Evolutionary conservation across 441 rosid genomes (phyloP).

Genomic region (Mallotus repandus): DNA sequence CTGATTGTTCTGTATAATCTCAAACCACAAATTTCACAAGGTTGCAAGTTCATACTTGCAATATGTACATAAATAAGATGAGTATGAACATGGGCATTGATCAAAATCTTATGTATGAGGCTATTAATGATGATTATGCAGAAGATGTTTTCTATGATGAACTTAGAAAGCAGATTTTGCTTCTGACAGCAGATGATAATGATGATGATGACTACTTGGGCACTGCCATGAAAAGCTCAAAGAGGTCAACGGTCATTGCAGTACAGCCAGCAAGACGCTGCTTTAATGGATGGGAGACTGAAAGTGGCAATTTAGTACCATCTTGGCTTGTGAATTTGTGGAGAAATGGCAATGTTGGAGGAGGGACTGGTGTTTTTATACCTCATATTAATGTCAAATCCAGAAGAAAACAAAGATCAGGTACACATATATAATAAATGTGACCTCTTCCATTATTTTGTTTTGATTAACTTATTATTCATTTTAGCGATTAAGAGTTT

Average conservation of each 20-base stretch:
- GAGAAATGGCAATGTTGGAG: slow-evolving; percentile 40
- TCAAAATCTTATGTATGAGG: slow-evolving; percentile 6
- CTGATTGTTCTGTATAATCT: neutral
- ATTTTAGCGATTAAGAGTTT: too few relatives aligned
- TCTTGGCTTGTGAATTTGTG: slow-evolving; percentile 37
- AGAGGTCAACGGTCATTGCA: slow-evolving; percentile 10
- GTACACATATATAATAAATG: slow-evolving; percentile 4
- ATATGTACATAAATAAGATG: neutral
- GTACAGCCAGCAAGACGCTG: slow-evolving; percentile 31
- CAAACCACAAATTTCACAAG: neutral
- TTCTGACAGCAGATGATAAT: slow-evolving; percentile 48
- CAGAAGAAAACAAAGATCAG: slow-evolving; percentile 30
- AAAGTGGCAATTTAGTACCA: slow-evolving; percentile 24
- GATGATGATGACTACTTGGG: slow-evolving; percentile 26
- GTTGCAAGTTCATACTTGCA: neutral
- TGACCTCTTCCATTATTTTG: too few relatives aligned
- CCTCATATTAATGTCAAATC: slow-evolving; percentile 37
- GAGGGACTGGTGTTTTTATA: slow-evolving; percentile 59
- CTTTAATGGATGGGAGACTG: slow-evolving; percentile 28
- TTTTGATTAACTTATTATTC: too few relatives aligned
- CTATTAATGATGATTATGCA: slow-evolving; percentile 32
- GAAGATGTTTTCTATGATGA: slow-evolving; percentile 38
- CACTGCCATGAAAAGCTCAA: slow-evolving; percentile 1
- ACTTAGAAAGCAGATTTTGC: slow-evolving; percentile 43
- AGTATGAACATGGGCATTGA: slow-evolving; percentile 16